Evolutionary conservation across 1,139 yeast genomes (phyloP).

Genomic region (Pichia sp.): DNA sequence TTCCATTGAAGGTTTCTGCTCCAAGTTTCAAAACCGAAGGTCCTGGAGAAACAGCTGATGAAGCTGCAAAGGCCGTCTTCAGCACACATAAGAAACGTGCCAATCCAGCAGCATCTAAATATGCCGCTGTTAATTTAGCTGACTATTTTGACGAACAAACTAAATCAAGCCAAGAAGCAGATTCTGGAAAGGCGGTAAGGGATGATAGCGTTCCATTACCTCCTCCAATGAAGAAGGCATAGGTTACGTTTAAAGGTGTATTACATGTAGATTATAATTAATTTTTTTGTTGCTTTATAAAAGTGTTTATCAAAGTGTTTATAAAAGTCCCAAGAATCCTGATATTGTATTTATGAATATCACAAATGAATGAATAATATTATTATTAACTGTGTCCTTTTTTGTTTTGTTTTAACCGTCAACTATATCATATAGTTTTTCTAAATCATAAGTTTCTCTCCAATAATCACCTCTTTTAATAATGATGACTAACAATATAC

Average conservation of each 20-base stretch:
- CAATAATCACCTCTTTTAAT: constrained; percentile 60
- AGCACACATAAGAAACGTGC: constrained; percentile 12
- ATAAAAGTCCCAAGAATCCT: neutral
- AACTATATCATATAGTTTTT: constrained; percentile 49
- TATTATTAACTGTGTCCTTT: too few species aligned
- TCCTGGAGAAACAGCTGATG: constrained; percentile 13
- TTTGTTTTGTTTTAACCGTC: constrained; percentile 27
- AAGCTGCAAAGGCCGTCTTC: constrained; percentile 14
- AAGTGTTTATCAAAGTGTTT: too few species aligned
- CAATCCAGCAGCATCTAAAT: constrained; percentile 3
- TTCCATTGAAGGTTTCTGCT: constrained; percentile 12
- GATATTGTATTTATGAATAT: neutral
- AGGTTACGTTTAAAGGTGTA: too few species aligned
- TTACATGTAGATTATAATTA: too few species aligned
- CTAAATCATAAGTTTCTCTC: constrained; percentile 65
- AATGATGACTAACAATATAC: constrained; percentile 47
- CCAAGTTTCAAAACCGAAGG: constrained; percentile 12
- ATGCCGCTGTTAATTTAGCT: constrained; percentile 8
- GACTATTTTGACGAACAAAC: constrained; percentile 19
- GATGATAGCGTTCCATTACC: constrained; percentile 10
- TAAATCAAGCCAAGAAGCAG: constrained; percentile 6
- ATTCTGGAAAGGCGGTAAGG: neutral
- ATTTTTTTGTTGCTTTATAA: too few species aligned
- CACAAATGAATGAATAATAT: constrained; percentile 2
- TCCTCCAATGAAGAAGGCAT: constrained; percentile 9